Base-by-base conservation (phyloP, 257 asterid genomes). In the Knoxia roxburghii region DNA sequence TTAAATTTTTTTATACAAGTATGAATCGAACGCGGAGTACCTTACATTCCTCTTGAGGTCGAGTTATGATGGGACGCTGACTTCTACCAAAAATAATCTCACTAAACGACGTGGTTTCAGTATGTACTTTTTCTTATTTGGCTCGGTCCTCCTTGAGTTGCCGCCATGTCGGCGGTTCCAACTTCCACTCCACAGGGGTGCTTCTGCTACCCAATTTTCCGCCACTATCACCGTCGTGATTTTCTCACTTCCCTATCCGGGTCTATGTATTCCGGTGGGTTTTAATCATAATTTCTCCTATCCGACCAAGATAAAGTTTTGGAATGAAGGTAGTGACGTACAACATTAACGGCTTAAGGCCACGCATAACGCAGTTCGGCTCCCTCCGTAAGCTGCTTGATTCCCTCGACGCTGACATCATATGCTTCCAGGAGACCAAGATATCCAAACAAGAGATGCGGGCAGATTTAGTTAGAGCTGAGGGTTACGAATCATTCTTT, bases 401-500 rank as follows among this genome's bases (percentile, higher is more conserved):
- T 75, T 74, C 97, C 18, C 81, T 93, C 29, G 95, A 90, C 68
- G 95, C 97, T 53, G 96, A 93, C 75, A 79, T 93, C 56, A 86
- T 93, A 60, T 91, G 96, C 68, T 79, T 91, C 65, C 98, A 91
- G 90, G 98, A 93, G 79, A 93, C 97, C 60, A 90, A 93, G 75
- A 76, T 93, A 37, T 84, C 97, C 61, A 84, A 82, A 74, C 90
- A 80, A 58, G 99, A 93, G 68, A 14, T 90, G 63, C 67, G 89
- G 65, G 89, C 86, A 18, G 91, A 90, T 74, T 78, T 90, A 81
- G 92, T 87, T 63, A 87, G 91, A 74, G 96, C 95, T 53, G 89
- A 90, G 64, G 99, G 99, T 24, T 93, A 93, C 57, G 99, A 93
- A 73, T 90, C 99, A 35, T 93, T 93, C 81, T 90, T 90, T 78